Conservation (phyloP, 805 yeast genomes). For the Sugiyamaella americana region DNA sequence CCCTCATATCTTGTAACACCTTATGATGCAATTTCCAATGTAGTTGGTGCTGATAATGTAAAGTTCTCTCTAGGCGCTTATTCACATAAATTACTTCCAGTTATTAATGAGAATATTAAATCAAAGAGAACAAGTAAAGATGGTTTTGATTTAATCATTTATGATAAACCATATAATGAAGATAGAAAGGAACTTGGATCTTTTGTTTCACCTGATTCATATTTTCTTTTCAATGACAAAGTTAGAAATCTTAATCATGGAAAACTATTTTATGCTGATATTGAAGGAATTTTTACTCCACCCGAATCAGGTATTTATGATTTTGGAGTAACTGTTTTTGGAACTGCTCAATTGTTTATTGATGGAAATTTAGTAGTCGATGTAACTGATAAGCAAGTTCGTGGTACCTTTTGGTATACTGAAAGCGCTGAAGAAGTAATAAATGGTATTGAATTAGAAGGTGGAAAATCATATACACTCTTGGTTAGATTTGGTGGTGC, state of each 20-base stretch:
- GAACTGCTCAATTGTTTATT: conserved; percentile 50
- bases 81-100: conserved; percentile 34
- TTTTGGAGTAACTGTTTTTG: conserved; percentile 47
- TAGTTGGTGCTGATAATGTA: conserved; percentile 15
- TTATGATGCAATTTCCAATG: conserved; percentile 37
- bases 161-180: conserved; percentile 2
- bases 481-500: conserved; percentile 49
- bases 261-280: conserved; percentile 36
- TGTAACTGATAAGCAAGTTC: conserved; percentile 46
- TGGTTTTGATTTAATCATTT: conserved; percentile 5
- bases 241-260: conserved; percentile 4
- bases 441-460: conserved; percentile 35
- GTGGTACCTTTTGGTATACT: conserved; percentile 48
- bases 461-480: conserved; percentile 42
- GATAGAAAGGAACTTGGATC: conserved; percentile 15
- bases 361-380: conserved; percentile 50
- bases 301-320: conserved; percentile 44
- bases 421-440: conserved; percentile 49
- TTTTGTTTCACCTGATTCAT: conserved; percentile 6
- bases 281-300: conserved; percentile 42
- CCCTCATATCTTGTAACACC: conserved; percentile 46
- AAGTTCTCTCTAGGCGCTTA: conserved; percentile 35
- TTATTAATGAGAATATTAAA: conserved; percentile 24
- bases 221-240: conserved; percentile 18
- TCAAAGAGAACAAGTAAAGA: conserved; percentile 13